These are phyloP conservation scores for Suillus luteus DNA, from an alignment of 768 basidiomycete genomes.

Conservation along the genomic window DNA sequence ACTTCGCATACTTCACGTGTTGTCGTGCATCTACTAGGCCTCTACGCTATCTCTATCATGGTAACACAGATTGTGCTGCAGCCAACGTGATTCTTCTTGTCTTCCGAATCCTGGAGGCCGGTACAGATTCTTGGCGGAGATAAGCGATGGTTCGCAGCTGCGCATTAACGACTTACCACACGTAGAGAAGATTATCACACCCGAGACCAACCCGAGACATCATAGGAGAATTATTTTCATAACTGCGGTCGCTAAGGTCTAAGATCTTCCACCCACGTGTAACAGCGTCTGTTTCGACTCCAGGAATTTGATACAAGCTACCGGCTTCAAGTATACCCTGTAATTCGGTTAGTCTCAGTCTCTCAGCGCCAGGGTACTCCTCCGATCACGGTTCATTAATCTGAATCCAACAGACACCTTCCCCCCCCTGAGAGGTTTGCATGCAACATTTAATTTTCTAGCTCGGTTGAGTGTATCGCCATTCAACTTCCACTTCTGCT, in stretches of 20 bases:
- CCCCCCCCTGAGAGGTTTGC: not conserved
- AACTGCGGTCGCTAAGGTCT: not conserved
- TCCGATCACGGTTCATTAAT: constrained; percentile 3
- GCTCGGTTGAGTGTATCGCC: not conserved
- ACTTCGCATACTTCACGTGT: not conserved
- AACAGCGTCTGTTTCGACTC: not conserved
- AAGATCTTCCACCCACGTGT: not conserved
- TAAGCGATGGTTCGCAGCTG: not conserved
- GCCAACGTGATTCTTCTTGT: not conserved
- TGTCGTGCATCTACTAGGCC: constrained; percentile 1
- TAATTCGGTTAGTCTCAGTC: not conserved
- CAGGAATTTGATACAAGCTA: not conserved
- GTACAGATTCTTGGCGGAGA: not conserved
- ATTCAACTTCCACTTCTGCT: not conserved
- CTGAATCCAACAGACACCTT: not conserved
- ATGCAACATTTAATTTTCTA: not conserved
- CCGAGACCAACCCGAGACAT: not conserved
- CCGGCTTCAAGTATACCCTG: not conserved
- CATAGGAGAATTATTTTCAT: not conserved
- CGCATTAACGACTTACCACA: no score
- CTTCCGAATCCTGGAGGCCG: not conserved
- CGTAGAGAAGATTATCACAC: not conserved
- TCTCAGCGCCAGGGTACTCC: not conserved
- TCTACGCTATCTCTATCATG: not conserved
- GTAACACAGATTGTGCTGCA: not conserved